These are phyloP conservation scores for Monosporascus sp. DNA, from an alignment of 2,329 filamentous ascomycete genomes.

Conservation along the genomic window DNA sequence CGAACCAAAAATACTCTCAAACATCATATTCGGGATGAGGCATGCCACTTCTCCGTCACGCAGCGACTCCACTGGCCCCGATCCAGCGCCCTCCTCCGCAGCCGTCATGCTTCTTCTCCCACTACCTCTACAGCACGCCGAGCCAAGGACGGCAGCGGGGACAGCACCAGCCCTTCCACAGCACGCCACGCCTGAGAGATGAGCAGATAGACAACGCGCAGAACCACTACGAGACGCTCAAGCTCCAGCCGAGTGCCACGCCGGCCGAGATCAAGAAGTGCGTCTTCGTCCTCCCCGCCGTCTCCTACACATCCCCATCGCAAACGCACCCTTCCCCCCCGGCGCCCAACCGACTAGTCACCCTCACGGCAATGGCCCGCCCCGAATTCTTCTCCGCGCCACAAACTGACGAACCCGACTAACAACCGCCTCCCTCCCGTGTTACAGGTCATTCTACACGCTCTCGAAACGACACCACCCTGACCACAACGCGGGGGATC, in stretches of 20 bases:
- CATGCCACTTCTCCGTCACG: slow-evolving; percentile 48
- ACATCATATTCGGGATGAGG: slow-evolving; percentile 48
- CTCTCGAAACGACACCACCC: slow-evolving; percentile 92
- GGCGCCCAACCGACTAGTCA: background rate
- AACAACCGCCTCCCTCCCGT: background rate
- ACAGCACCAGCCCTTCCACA: slow-evolving; percentile 35
- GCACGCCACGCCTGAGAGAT: slow-evolving; percentile 29
- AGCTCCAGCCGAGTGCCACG: slow-evolving; percentile 65
- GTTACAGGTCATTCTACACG: slow-evolving; percentile 68
- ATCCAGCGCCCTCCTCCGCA: slow-evolving; percentile 11
- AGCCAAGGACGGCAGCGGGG: background rate
- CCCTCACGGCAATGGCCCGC: background rate
- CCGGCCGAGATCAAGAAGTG: slow-evolving; percentile 80
- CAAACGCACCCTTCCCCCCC: background rate
- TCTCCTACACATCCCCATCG: background rate
- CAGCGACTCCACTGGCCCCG: slow-evolving; percentile 19
- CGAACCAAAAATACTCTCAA: no score
- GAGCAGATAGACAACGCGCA: slow-evolving; percentile 31
- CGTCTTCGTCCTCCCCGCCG: background rate
- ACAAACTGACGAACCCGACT: background rate
- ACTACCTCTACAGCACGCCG: background rate
- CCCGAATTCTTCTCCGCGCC: background rate
- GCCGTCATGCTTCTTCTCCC: slow-evolving; percentile 11
- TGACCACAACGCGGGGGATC: slow-evolving; percentile 65
- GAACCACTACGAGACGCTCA: slow-evolving; percentile 80